Conservation (phyloP, 345 rosid species). For the Brassica nigra region DNA sequence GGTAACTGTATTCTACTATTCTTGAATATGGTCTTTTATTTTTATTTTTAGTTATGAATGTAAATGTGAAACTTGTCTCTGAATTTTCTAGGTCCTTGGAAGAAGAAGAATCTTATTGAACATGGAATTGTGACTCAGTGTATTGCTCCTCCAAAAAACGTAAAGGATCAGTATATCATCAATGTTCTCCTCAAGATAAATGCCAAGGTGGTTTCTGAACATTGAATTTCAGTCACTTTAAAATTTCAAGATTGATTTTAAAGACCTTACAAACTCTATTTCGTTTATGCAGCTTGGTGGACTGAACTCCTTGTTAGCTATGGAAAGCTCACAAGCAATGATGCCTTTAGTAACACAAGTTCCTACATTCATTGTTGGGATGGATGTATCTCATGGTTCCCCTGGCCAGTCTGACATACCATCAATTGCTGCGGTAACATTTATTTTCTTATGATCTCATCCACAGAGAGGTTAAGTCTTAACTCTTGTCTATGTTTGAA, state of each 20-base stretch:
- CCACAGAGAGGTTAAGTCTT: background rate
- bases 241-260: background rate
- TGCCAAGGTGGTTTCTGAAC: slow-evolving; percentile 65
- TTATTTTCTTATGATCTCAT: slow-evolving; percentile 16
- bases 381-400: slow-evolving; percentile 98
- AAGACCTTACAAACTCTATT: background rate
- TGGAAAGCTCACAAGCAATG: slow-evolving; percentile 66
- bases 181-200: slow-evolving; percentile 87
- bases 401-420: slow-evolving; percentile 87
- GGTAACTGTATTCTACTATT: slow-evolving; percentile 47
- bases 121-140: slow-evolving; percentile 91
- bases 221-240: background rate
- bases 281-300: slow-evolving; percentile 75
- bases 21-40: background rate
- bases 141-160: slow-evolving; percentile 62
- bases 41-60: background rate
- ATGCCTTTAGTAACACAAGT: slow-evolving; percentile 61
- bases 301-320: slow-evolving; percentile 65
- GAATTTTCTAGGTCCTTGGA: slow-evolving; percentile 77
- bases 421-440: slow-evolving; percentile 85
- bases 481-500: slow-evolving; percentile 5
- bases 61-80: slow-evolving; percentile 8
- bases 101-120: slow-evolving; percentile 69
- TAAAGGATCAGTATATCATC: slow-evolving; percentile 87
- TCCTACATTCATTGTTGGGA: slow-evolving; percentile 89